Evolutionary conservation across 2,329 filamentous ascomycete species (phyloP).

Genomic region (Paraconiothyrium brasiliense): DNA sequence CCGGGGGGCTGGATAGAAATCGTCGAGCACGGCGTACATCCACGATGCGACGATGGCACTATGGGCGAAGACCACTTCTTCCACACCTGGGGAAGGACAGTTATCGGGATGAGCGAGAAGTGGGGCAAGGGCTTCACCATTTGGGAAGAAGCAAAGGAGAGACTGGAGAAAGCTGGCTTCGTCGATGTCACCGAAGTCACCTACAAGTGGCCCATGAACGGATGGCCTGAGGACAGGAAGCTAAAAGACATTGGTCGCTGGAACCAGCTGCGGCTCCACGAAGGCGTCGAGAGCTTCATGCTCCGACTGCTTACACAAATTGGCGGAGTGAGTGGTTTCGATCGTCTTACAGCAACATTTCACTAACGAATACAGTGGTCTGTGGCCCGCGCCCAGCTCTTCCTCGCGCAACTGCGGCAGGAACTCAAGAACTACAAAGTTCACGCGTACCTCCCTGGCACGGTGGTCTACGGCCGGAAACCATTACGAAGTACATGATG

Average conservation of each 20-base stretch:
- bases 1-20: slow-evolving; percentile 57
- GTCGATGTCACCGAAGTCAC: slow-evolving; percentile 43
- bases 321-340: slow-evolving; percentile 35
- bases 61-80: slow-evolving; percentile 49
- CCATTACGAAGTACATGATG: slow-evolving; percentile 28
- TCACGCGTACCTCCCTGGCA: slow-evolving; percentile 49
- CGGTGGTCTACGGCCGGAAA: slow-evolving; percentile 49
- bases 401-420: slow-evolving; percentile 49
- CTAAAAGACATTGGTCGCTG: slow-evolving; percentile 49
- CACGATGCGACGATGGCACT: slow-evolving; percentile 53
- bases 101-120: slow-evolving; percentile 47
- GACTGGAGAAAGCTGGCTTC: slow-evolving; percentile 45
- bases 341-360: not conserved
- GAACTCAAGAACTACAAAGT: slow-evolving; percentile 43
- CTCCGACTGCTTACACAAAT: slow-evolving; percentile 48
- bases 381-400: slow-evolving; percentile 45
- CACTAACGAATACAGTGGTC: slow-evolving; percentile 35
- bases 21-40: slow-evolving; percentile 54
- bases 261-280: slow-evolving; percentile 48
- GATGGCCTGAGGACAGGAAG: slow-evolving; percentile 42
- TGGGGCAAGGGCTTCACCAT: slow-evolving; percentile 51
- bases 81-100: slow-evolving; percentile 45
- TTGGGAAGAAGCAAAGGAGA: slow-evolving; percentile 44
- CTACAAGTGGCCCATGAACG: slow-evolving; percentile 50
- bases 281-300: slow-evolving; percentile 51